Conservation (phyloP, 1,284 basidiomycete species). For the Tilletiaria anomala region DNA sequence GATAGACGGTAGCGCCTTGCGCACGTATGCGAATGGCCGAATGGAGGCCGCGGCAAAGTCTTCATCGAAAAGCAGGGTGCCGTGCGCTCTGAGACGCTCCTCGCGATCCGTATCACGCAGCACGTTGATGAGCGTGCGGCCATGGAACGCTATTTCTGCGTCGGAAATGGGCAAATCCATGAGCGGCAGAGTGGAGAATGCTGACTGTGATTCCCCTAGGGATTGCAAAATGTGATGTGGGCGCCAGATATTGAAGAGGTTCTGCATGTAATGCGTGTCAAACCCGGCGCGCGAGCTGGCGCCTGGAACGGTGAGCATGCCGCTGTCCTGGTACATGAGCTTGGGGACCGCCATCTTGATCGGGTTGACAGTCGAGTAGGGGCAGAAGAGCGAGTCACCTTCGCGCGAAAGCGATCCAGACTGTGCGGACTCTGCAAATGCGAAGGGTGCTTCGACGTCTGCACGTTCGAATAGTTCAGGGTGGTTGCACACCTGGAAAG, state of each 20-base stretch:
- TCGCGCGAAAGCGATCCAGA: conserved; percentile 70
- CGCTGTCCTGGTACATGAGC: conserved; percentile 65
- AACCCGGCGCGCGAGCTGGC: conserved; percentile 49
- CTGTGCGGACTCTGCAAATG: conserved; percentile 68
- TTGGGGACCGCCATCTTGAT: conserved; percentile 66
- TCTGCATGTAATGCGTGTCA: conserved; percentile 53
- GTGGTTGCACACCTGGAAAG: conserved; percentile 98
- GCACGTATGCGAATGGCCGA: too few species aligned
- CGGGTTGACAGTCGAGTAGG: conserved; percentile 69
- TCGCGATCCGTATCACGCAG: conserved; percentile 45
- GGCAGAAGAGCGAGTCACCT: conserved; percentile 64
- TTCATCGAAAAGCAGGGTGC: conserved; percentile 45
- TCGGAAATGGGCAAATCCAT: conserved; percentile 53
- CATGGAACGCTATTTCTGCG: conserved; percentile 49
- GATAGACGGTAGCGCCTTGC: too few species aligned
- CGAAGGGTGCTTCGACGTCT: conserved; percentile 82
- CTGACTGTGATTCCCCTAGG: conserved; percentile 44
- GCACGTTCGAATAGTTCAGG: conserved; percentile 96
- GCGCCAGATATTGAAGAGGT: conserved; percentile 81
- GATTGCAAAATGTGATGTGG: conserved; percentile 63
- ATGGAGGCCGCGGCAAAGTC: conserved; percentile 50
- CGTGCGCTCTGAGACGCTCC: conserved; percentile 13
- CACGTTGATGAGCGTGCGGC: conserved; percentile 46
- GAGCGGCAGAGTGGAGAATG: conserved; percentile 65
- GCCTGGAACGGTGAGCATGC: conserved; percentile 55